A percentile compares a stretch with the other conserved stretches of the same genome.
Evolutionary conservation across 306 rosid genomes (phyloP).

Genomic region (Morella rubra): DNA sequence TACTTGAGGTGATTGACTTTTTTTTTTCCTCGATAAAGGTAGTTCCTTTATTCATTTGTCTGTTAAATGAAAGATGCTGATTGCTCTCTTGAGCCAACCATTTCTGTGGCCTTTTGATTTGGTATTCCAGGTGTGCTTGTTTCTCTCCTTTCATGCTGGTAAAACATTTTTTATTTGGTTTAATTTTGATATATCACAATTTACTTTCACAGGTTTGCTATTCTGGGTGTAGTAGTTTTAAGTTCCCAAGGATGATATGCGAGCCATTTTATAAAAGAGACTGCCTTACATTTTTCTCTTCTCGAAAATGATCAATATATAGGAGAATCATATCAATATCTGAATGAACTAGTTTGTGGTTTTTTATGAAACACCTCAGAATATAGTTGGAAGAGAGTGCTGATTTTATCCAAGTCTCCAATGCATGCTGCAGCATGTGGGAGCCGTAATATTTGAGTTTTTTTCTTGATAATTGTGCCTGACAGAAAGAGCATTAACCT

Average conservation of each 20-base stretch:
- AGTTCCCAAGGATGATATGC: not conserved
- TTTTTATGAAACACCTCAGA: not conserved
- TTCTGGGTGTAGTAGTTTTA: not conserved
- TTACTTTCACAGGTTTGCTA: not conserved
- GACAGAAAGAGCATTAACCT: not conserved
- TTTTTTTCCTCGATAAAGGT: too few relatives aligned
- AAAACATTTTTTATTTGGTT: not conserved
- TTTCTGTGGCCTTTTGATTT: too few relatives aligned
- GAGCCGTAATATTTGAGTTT: not conserved
- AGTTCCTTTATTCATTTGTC: too few relatives aligned
- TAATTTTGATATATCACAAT: too few relatives aligned
- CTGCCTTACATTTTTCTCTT: not conserved
- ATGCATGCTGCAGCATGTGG: not conserved
- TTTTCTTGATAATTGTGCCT: not conserved
- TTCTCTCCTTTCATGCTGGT: not conserved
- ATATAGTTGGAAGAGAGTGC: not conserved
- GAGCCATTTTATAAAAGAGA: not conserved
- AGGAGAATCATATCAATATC: too few relatives aligned
- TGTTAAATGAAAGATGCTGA: too few relatives aligned
- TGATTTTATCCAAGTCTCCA: not conserved
- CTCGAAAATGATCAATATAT: not conserved
- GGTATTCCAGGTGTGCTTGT: too few relatives aligned
- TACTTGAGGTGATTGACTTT: too few relatives aligned
- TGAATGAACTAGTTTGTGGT: not conserved
- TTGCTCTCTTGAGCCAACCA: too few relatives aligned